Percentiles rank a stretch among this genome's conserved stretches.
These are phyloP conservation scores for Houttuynia cordata DNA, from an alignment of 164 flowering plant species.

Conservation along the genomic window DNA sequence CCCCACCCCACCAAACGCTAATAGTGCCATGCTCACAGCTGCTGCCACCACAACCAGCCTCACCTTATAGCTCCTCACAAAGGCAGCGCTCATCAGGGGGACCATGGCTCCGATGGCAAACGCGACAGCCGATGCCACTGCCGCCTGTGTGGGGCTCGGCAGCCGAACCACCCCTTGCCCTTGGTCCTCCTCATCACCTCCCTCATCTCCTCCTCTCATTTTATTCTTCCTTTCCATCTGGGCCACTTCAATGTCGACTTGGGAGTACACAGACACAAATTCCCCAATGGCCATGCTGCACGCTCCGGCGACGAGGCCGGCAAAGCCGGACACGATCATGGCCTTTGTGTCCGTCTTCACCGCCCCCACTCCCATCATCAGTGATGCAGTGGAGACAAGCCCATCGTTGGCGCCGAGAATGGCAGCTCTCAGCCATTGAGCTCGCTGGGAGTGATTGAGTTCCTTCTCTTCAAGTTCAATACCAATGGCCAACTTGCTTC, in stretches of 20 bases:
- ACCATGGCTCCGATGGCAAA: constrained; percentile 16
- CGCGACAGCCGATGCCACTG: constrained; percentile 17
- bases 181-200: neutral
- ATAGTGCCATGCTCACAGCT: constrained; percentile 13
- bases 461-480: constrained; percentile 2
- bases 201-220: neutral
- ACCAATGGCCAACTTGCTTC: neutral
- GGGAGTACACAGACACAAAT: constrained; percentile 24
- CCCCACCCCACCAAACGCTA: constrained; percentile 18
- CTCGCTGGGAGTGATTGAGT: constrained; percentile 16
- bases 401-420: constrained; percentile 28
- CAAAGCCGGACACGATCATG: constrained; percentile 19
- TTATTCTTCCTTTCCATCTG: constrained; percentile 14
- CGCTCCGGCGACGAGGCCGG: constrained; percentile 21
- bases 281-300: constrained; percentile 27
- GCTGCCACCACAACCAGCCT: constrained; percentile 16
- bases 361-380: constrained; percentile 27
- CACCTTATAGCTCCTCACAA: constrained; percentile 7
- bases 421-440: constrained; percentile 25
- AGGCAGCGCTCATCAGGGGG: constrained; percentile 15
- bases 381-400: constrained; percentile 18
- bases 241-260: constrained; percentile 19
- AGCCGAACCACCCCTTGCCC: neutral
- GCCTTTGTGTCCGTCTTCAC: constrained; percentile 13
- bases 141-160: constrained; percentile 16